These are phyloP conservation scores for Gardenia jasminoides DNA, from an alignment of 257 asterid species.

Conservation along the genomic window DNA sequence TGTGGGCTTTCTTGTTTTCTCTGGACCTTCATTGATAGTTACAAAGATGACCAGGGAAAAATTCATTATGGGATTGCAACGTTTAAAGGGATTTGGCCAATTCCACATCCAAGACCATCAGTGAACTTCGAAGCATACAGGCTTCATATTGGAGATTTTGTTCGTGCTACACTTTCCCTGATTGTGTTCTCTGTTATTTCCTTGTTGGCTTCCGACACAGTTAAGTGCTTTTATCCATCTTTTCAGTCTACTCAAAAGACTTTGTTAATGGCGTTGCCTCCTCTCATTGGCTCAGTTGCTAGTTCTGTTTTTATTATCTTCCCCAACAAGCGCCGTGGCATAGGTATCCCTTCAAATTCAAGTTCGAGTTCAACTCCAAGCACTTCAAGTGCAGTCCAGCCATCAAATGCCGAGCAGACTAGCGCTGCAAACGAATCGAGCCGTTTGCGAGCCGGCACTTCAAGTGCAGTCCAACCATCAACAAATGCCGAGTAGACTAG, in stretches of 20 bases:
- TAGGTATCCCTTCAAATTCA: constrained; percentile 53
- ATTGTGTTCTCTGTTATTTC: constrained; percentile 57
- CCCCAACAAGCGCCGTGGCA: constrained; percentile 68
- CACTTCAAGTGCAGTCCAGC: not conserved
- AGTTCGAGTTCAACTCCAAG: not conserved
- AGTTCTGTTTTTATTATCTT: constrained; percentile 49
- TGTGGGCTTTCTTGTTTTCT: constrained; percentile 63
- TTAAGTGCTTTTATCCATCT: constrained; percentile 65
- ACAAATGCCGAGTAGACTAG: not conserved
- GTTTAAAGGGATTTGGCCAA: constrained; percentile 68
- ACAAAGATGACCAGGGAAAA: constrained; percentile 48
- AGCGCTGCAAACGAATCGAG: too few species aligned
- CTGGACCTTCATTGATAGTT: constrained; percentile 80
- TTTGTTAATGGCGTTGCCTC: constrained; percentile 62
- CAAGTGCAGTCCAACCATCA: not conserved
- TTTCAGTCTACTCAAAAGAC: constrained; percentile 50
- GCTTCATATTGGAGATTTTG: constrained; percentile 59
- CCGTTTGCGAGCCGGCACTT: too few species aligned
- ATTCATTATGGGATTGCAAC: constrained; percentile 66
- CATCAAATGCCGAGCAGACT: not conserved
- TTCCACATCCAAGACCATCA: not conserved
- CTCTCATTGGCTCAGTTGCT: constrained; percentile 54
- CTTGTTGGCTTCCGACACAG: constrained; percentile 57
- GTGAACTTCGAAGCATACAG: constrained; percentile 46
- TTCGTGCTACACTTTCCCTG: constrained; percentile 53